Evolutionary conservation across 2,329 filamentous ascomycete genomes (phyloP).

Genomic region (Aspergillus bombycis): DNA sequence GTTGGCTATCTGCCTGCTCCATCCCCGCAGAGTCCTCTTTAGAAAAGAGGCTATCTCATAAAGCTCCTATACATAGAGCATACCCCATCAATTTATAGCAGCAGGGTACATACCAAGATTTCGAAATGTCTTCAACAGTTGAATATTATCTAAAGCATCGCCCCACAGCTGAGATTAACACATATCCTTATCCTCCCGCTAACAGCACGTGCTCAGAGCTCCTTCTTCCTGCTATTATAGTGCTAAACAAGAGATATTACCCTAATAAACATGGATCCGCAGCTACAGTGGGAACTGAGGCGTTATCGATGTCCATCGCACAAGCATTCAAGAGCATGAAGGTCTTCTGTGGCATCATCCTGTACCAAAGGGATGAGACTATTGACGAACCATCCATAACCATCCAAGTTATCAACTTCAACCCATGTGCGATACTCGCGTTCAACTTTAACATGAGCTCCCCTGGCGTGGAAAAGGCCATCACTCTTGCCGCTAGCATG

Average conservation of each 20-base stretch:
- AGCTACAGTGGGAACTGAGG: neutral
- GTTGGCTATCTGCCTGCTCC: neutral
- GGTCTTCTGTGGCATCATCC: neutral
- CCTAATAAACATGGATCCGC: neutral
- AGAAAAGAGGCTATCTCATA: neutral
- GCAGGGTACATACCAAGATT: neutral
- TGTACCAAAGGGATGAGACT: neutral
- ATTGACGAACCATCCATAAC: neutral
- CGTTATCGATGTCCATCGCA: neutral
- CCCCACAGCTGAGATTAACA: neutral
- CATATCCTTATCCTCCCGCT: neutral
- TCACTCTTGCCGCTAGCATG: neutral
- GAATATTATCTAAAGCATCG: neutral
- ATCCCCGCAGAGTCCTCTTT: neutral
- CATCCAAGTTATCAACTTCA: neutral
- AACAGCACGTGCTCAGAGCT: neutral
- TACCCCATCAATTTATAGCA: neutral
- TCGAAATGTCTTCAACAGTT: neutral
- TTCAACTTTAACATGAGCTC: neutral
- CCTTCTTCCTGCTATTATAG: neutral
- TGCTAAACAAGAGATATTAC: neutral
- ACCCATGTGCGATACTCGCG: neutral
- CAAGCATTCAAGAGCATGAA: neutral
- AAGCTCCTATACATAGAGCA: neutral
- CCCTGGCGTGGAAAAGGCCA: neutral